Conservation (phyloP, 805 yeast species). For the Wickerhamia fluorescens region DNA sequence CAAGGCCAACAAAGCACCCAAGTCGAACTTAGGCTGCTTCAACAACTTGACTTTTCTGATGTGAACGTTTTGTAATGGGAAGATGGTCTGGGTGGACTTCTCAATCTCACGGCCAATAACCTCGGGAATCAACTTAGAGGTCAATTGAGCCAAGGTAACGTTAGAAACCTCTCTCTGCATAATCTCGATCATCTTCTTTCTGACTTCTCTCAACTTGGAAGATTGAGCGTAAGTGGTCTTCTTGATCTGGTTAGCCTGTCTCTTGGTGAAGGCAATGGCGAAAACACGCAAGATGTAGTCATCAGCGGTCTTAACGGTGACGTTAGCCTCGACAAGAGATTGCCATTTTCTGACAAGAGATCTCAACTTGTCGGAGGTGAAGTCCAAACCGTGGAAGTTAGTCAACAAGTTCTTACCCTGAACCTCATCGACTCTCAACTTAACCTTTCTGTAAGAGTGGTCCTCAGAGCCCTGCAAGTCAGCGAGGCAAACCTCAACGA, state of each 20-base stretch:
- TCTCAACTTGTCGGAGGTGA: constrained; percentile 96
- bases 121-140: constrained; percentile 96
- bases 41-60: constrained; percentile 98
- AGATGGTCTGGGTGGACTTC: constrained; percentile 90
- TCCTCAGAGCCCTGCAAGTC: constrained; percentile 99
- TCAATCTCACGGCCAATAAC: constrained; percentile 98
- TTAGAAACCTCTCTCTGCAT: constrained; percentile 94
- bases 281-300: constrained; percentile 95
- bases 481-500: constrained; percentile 91
- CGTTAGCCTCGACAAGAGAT: constrained; percentile 95
- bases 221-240: constrained; percentile 97
- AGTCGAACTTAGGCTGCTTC: constrained; percentile 98
- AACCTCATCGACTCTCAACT: constrained; percentile 97
- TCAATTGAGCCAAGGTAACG: constrained; percentile 93
- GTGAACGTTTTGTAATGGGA: constrained; percentile 97
- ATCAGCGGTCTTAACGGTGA: constrained; percentile 95
- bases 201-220: constrained; percentile 93
- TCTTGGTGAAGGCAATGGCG: constrained; percentile 98
- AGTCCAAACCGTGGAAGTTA: constrained; percentile 99
- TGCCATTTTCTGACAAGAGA: constrained; percentile 99
- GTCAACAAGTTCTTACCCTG: constrained; percentile 98
- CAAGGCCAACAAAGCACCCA: constrained; percentile 91
- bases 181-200: constrained; percentile 95
- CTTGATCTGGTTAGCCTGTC: constrained; percentile 94
- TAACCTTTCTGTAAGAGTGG: constrained; percentile 95